Conservation (phyloP, 2,329 filamentous ascomycete species). For the Colletotrichum musae region DNA sequence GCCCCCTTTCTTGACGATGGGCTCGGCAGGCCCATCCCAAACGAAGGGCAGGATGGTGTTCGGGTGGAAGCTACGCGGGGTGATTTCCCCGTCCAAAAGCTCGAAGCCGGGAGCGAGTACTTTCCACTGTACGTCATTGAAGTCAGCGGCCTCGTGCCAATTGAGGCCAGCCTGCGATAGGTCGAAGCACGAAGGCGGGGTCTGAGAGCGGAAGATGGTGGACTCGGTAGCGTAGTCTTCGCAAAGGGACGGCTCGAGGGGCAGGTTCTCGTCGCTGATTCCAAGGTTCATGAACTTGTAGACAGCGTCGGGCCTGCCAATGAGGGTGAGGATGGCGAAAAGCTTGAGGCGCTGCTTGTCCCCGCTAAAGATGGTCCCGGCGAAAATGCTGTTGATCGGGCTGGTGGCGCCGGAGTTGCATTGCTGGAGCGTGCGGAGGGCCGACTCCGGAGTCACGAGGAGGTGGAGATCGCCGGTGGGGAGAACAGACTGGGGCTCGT, state of each 20-base stretch:
- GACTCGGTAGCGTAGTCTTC: not conserved
- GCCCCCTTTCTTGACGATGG: not conserved
- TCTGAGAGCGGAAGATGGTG: not conserved
- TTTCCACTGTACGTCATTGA: slow-evolving; percentile 15
- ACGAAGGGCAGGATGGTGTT: slow-evolving; percentile 4
- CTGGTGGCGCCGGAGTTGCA: not conserved
- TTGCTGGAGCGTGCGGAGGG: slow-evolving; percentile 7
- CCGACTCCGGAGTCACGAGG: slow-evolving; percentile 6
- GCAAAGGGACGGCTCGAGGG: not conserved
- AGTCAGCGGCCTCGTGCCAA: not conserved
- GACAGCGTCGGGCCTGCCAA: not conserved
- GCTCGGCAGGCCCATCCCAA: not conserved
- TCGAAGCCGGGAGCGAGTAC: not conserved
- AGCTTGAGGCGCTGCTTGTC: not conserved
- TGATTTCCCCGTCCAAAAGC: not conserved
- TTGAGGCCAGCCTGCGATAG: not conserved
- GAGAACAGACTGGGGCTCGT: not conserved
- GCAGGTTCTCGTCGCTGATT: not conserved
- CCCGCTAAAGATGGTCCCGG: not conserved
- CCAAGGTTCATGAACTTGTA: not conserved
- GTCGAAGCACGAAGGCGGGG: not conserved
- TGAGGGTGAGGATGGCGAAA: slow-evolving; percentile 7
- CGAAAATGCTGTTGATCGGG: not conserved
- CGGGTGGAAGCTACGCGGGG: not conserved
- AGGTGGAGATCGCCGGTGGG: not conserved